Evolutionary conservation across 345 rosid genomes (phyloP), one percentile per base, ranked within the genome.

Genomic region (Orychophragmus violaceus): DNA sequence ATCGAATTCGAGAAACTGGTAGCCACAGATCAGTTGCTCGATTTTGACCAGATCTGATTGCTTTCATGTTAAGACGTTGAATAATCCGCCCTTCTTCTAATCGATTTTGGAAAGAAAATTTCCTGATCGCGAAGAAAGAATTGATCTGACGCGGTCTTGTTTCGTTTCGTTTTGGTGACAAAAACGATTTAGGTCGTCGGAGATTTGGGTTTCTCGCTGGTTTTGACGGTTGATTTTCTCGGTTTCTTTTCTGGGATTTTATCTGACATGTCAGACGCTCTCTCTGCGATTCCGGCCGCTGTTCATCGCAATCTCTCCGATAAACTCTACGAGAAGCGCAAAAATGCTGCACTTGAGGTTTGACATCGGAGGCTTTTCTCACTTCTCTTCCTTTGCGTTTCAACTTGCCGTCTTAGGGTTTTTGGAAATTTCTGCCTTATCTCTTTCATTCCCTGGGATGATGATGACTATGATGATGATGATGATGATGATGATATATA

Each of bases 241-340:
- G 57, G 41, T 16, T 65, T 52, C 35, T 45, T 8, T 2, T 16
- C 44, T 48, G 8, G 58, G 53, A 12, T 53, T 59, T 10, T 32
- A 59, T 53, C 66, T 61, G 74, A 71, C 52, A 91, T 91, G 99
- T 88, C 93, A 54, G 96, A 91, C 79, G 71, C 82, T 49, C 69
- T 81, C 35, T 48, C 80, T 10, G 87, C 68, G 70, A 71, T 94
- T 77, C 83, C 99, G 59, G 49, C 95, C 7, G 68, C 85, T 48
- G 82, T 95, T 44, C 69, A 85, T 61, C 99, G 97, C 41, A 95
- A 87, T 78, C 87, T 95, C 35, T 83, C 97, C 53, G 99, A 95
- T 74, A 91, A 89, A 92, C 95, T 91, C 55, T 95, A 95, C 57
- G 99, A 89, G 85, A 95, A 87, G 84, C 95, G 99, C 44, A 95